phyloP scores from a whole-genome alignment of 805 yeast genomes.

The Starmerella apis region DNA sequence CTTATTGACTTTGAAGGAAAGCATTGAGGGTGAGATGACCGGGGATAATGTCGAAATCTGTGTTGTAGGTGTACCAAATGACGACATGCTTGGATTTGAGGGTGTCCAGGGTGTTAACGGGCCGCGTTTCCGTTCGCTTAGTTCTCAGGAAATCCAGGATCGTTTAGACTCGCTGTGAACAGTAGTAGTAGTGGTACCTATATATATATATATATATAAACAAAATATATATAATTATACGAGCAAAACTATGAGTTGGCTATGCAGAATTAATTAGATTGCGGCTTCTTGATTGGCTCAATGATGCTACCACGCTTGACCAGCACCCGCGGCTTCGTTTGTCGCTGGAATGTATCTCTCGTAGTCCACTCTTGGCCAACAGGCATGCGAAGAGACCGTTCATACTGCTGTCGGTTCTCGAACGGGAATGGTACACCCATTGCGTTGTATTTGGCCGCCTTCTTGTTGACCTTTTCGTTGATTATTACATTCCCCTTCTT shows the following conservation, averaged over 20 bases:
- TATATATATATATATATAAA: too few relatives aligned
- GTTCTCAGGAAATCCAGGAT: conserved; percentile 90
- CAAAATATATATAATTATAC: not conserved
- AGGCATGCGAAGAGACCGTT: conserved; percentile 88
- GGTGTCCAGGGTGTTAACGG: conserved; percentile 73
- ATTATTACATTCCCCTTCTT: conserved; percentile 71
- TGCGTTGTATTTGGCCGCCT: conserved; percentile 74
- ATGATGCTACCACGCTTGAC: conserved; percentile 82
- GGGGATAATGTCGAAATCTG: conserved; percentile 94
- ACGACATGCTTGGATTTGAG: conserved; percentile 68
- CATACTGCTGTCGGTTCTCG: conserved; percentile 89
- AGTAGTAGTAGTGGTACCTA: too few relatives aligned
- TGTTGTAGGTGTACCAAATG: conserved; percentile 73
- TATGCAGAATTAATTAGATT: not conserved
- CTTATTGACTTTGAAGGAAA: conserved; percentile 81
- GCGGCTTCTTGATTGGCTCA: conserved; percentile 63
- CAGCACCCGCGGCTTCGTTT: conserved; percentile 79
- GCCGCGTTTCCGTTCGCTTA: conserved; percentile 76
- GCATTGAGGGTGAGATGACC: conserved; percentile 95
- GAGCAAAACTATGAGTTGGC: not conserved
- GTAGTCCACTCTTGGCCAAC: conserved; percentile 95
- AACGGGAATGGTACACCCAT: conserved; percentile 90
- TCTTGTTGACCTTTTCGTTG: conserved; percentile 77
- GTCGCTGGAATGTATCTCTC: conserved; percentile 70
- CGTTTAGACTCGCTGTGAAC: conserved; percentile 76